Base-by-base conservation (phyloP, 2,329 filamentous ascomycete species). In the Nemania sp. region DNA sequence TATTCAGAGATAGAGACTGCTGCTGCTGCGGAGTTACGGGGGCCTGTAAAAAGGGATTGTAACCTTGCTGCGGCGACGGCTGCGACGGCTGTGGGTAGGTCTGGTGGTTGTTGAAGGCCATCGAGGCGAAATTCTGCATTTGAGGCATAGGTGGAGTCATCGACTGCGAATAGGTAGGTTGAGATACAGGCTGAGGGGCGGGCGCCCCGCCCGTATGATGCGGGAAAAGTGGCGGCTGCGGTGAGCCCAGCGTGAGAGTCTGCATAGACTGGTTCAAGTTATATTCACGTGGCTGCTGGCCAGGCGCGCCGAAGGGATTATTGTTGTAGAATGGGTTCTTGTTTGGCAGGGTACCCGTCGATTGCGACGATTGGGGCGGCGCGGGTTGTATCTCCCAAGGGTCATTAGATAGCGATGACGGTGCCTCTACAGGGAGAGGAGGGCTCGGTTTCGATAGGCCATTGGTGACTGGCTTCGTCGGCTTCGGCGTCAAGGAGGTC, bases 251-350 rank as follows among this genome's bases (percentile, higher is more conserved):
- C 31, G 89, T 85, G 71, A 96, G 79, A 58, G 82, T 84, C 66
- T 92, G 86, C 65, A 96, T 89, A 1, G 88, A 84, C 63, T 88
- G 83, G 59, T 85, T 83, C 15, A 91, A 71, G 9, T 68, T 68
- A 26, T 68, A 68, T 23, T 72, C 73, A 60, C 61, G 72, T 56
- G 76, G 74, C 48, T 76, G 74, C 50, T 76, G 72, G 30, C 70
- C 65, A 2, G 78, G 77, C 45, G 73, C 68, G 7, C 86, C 80
- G 62, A 92, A 93, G 5, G 89, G 89, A 65, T 93, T 93, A 56
- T 83, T 85, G 11, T 81, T 76, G 45, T 75, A 78, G 56, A 82
- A 84, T 0, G 80, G 78, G 54, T 83, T 83, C 65, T 75, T 80
- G 63, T 77, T 83, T 60, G 80, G 79, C 22, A 86, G 68, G 12